These are phyloP conservation scores for Ocimum tenuiflorum DNA, from an alignment of 257 asterid species.

Conservation along the genomic window DNA sequence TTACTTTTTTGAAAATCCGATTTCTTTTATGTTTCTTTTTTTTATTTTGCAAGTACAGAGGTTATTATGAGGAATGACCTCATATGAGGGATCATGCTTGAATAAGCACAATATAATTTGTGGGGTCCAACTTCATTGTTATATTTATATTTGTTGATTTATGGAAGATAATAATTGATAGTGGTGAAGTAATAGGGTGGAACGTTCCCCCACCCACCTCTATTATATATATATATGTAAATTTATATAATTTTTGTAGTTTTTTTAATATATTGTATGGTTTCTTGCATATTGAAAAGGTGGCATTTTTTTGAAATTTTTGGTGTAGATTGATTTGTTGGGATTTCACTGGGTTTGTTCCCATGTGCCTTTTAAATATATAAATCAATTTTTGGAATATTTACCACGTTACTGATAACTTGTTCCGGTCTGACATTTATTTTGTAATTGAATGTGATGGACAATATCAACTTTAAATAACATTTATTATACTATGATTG, in stretches of 20 bases:
- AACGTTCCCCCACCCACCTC: constrained; percentile 14
- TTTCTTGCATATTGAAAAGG: neutral
- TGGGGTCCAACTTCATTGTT: constrained; percentile 16
- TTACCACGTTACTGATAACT: neutral
- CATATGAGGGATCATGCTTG: constrained; percentile 22
- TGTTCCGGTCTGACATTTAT: neutral
- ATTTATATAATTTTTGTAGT: neutral
- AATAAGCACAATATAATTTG: constrained; percentile 17
- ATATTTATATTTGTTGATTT: neutral
- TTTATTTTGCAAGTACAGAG: neutral
- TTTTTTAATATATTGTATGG: neutral
- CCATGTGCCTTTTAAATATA: too few relatives aligned
- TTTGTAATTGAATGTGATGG: neutral
- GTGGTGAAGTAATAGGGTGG: constrained; percentile 17
- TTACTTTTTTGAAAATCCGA: neutral
- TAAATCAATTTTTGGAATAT: neutral
- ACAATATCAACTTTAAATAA: neutral
- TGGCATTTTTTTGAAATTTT: neutral
- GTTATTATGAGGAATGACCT: constrained; percentile 7
- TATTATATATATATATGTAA: constrained; percentile 11
- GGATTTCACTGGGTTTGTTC: neutral
- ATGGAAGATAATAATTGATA: constrained; percentile 15
- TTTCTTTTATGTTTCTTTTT: neutral
- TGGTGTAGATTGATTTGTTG: constrained; percentile 4
- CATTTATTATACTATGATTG: neutral